Percentiles rank a stretch among this genome's conserved stretches.
phyloP scores from a whole-genome alignment of 129 eudicot species.

The Chrysanthemum lavandulifolium region DNA sequence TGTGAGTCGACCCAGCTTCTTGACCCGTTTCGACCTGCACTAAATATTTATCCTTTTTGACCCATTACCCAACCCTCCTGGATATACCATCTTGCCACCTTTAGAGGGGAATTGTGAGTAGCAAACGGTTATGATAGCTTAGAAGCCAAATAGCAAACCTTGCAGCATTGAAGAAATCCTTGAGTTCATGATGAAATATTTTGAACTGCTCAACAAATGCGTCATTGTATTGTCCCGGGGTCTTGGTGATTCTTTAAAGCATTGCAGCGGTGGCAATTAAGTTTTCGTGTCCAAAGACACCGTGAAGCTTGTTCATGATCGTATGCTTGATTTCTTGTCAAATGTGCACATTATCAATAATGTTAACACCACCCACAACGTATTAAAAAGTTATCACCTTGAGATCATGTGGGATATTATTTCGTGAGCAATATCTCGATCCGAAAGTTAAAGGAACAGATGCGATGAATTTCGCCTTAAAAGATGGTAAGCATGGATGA shows the following conservation, averaged over 20 bases:
- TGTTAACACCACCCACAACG: conserved; percentile 9
- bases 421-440: conserved; percentile 97
- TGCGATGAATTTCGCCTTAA: conserved; percentile 95
- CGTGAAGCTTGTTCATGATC: conserved; percentile 98
- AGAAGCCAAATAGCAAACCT: conserved; percentile 39
- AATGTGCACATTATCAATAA: conserved; percentile 5
- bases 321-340: conserved; percentile 98
- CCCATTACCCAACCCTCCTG: not conserved
- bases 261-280: conserved; percentile 88
- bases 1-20: no score
- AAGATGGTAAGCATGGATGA: conserved; percentile 94
- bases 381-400: conserved; percentile 48
- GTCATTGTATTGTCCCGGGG: conserved; percentile 76
- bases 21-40: no score
- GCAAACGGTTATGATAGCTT: not conserved
- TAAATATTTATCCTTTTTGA: not conserved
- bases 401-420: conserved; percentile 92
- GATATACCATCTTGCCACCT: not conserved
- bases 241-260: conserved; percentile 86
- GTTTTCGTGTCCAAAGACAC: conserved; percentile 95
- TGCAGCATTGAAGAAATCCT: conserved; percentile 98
- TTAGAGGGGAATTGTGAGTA: not conserved
- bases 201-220: conserved; percentile 90
- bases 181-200: conserved; percentile 87
- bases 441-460: conserved; percentile 93